Conservation (phyloP, 257 asterid genomes). For the Petunia axillaris region DNA sequence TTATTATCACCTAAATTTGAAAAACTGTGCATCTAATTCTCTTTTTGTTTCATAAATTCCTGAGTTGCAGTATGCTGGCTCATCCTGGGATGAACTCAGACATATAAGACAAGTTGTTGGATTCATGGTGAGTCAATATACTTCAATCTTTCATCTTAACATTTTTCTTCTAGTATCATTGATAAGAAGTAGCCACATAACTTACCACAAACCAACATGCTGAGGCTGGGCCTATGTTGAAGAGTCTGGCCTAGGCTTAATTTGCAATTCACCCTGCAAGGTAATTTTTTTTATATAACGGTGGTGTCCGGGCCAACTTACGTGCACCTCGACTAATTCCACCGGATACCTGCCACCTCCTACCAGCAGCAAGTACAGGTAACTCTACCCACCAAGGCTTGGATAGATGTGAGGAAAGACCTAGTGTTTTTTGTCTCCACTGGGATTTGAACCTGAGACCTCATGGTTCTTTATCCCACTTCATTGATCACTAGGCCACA, state of each 20-base stretch:
- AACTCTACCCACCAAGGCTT: too few species aligned
- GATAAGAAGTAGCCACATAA: slow-evolving; percentile 5
- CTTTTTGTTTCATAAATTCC: neutral
- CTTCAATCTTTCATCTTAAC: neutral
- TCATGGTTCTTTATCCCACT: too few species aligned
- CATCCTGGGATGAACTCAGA: slow-evolving; percentile 97
- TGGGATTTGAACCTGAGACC: too few species aligned
- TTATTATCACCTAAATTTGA: neutral
- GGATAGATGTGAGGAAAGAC: too few species aligned
- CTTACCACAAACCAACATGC: neutral
- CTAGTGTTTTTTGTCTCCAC: too few species aligned
- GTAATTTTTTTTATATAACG: too few species aligned
- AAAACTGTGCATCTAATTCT: neutral
- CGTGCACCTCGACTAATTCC: too few species aligned
- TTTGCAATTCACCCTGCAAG: neutral
- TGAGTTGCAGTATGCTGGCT: slow-evolving; percentile 81
- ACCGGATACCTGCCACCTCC: too few species aligned
- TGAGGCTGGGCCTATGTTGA: neutral
- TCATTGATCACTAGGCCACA: too few species aligned
- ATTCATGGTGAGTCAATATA: slow-evolving; percentile 73
- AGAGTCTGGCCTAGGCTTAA: neutral
- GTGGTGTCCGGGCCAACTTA: too few species aligned
- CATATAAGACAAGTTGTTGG: slow-evolving; percentile 99
- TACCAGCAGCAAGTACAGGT: too few species aligned
- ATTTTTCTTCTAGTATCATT: neutral